Evolutionary conservation across 2,329 filamentous ascomycete genomes (phyloP).

Genomic region (Sordariomycetes sp.): DNA sequence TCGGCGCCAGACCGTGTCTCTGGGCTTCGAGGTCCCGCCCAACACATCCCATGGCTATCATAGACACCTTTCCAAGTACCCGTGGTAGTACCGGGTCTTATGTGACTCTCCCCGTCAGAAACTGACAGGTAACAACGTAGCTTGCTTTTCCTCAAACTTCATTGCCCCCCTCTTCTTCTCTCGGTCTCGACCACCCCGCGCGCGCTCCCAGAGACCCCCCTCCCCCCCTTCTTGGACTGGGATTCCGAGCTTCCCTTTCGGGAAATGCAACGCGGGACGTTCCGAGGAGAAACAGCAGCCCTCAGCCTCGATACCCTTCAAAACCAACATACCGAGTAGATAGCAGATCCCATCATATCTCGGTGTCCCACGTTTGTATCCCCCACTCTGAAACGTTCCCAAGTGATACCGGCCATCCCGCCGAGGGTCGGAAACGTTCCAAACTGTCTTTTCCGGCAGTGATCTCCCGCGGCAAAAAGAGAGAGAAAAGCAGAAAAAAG

Average conservation of each 20-base stretch:
- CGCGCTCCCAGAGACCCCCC: too few species aligned
- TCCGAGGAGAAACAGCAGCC: not conserved
- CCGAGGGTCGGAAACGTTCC: not conserved
- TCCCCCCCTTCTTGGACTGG: too few species aligned
- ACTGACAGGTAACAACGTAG: not conserved
- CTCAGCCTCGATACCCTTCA: not conserved
- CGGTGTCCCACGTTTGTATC: not conserved
- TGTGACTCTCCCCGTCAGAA: not conserved
- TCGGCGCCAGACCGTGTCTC: not conserved
- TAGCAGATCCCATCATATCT: not conserved
- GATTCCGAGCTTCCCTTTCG: too few species aligned
- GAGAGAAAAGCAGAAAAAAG: not conserved
- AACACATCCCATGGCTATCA: not conserved
- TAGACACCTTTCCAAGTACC: not conserved
- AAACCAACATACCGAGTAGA: too few species aligned
- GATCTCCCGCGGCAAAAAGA: not conserved
- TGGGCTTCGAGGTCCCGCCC: not conserved
- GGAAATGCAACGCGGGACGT: not conserved
- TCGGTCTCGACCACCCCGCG: too few species aligned
- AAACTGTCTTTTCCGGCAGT: not conserved
- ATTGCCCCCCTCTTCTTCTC: not conserved
- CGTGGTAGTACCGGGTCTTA: not conserved
- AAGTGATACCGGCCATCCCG: not conserved
- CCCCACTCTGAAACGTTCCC: not conserved
- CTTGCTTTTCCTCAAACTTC: not conserved